Conservation (phyloP, 2,329 filamentous ascomycete genomes). For the Chrysosporium keratinophilum region DNA sequence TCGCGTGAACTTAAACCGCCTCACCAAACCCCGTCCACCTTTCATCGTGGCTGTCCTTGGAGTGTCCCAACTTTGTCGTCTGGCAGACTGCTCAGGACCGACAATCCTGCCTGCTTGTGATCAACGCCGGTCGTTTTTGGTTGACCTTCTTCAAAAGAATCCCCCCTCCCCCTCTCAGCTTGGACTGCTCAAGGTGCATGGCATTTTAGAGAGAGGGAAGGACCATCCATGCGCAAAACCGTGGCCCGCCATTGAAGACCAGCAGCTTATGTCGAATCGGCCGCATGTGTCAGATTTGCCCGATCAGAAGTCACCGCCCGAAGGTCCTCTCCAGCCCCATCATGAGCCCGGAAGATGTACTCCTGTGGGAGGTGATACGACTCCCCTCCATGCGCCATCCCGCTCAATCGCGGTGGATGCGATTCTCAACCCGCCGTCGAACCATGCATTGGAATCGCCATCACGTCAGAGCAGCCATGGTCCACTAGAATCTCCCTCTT, state of each 20-base stretch:
- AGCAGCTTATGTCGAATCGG: slow-evolving; percentile 33
- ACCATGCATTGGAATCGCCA: slow-evolving; percentile 17
- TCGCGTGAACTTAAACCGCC: not conserved
- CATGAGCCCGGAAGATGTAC: not conserved
- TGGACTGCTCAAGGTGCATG: slow-evolving; percentile 25
- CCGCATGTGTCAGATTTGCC: slow-evolving; percentile 24
- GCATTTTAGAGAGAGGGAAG: slow-evolving; percentile 31
- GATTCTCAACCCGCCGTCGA: slow-evolving; percentile 32
- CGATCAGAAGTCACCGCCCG: slow-evolving; percentile 19
- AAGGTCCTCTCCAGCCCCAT: not conserved
- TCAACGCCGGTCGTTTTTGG: slow-evolving; percentile 22
- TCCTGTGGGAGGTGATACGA: not conserved
- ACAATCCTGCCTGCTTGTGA: slow-evolving; percentile 25
- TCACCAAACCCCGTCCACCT: not conserved
- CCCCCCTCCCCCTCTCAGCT: slow-evolving; percentile 31
- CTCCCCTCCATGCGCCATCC: slow-evolving; percentile 16
- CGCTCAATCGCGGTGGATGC: slow-evolving; percentile 34
- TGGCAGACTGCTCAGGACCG: slow-evolving; percentile 23
- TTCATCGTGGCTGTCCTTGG: slow-evolving; percentile 35
- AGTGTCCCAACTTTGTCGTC: slow-evolving; percentile 27
- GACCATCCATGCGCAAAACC: slow-evolving; percentile 28
- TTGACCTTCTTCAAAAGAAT: slow-evolving; percentile 21
- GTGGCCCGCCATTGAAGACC: slow-evolving; percentile 23
- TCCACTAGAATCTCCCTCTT: slow-evolving; percentile 19
- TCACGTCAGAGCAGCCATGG: slow-evolving; percentile 20